These are phyloP conservation scores for Wickerhamomyces tratensis DNA, from an alignment of 805 yeast genomes.

Conservation along the genomic window DNA sequence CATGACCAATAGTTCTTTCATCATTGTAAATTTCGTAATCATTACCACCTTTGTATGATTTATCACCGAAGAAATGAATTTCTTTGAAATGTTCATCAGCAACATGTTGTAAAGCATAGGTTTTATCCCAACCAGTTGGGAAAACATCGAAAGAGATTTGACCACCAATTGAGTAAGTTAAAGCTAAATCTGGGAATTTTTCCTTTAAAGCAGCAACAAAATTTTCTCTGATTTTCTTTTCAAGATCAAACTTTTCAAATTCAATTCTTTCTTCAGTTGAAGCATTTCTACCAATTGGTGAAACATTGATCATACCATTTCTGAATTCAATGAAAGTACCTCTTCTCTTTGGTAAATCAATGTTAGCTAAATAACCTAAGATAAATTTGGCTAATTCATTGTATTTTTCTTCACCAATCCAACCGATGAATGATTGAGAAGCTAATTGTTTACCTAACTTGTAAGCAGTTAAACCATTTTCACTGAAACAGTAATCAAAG, in stretches of 20 bases:
- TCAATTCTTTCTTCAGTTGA: conserved; percentile 89
- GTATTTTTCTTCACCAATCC: conserved; percentile 95
- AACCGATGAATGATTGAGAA: conserved; percentile 85
- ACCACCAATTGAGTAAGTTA: conserved; percentile 98
- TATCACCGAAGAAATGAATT: conserved; percentile 98
- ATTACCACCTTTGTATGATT: conserved; percentile 94
- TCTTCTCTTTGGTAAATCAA: conserved; percentile 94
- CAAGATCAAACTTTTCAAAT: conserved; percentile 76
- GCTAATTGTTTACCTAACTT: conserved; percentile 82
- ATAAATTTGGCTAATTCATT: conserved; percentile 81
- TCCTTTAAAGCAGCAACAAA: conserved; percentile 79
- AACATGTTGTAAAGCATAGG: conserved; percentile 93
- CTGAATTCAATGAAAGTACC: conserved; percentile 99
- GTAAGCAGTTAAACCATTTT: conserved; percentile 97
- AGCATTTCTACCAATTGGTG: conserved; percentile 98
- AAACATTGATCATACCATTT: conserved; percentile 98
- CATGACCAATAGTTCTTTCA: conserved; percentile 90
- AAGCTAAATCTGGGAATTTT: conserved; percentile 72
- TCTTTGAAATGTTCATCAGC: conserved; percentile 72
- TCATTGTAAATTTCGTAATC: conserved; percentile 95
- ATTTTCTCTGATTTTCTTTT: conserved; percentile 70
- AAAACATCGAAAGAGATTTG: conserved; percentile 98
- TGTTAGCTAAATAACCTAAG: conserved; percentile 70
- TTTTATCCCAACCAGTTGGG: conserved; percentile 99
- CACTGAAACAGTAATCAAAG: conserved; percentile 94